Conservation (phyloP, 202 grass and related monocot genomes). For the Brachypodium distachyon region DNA sequence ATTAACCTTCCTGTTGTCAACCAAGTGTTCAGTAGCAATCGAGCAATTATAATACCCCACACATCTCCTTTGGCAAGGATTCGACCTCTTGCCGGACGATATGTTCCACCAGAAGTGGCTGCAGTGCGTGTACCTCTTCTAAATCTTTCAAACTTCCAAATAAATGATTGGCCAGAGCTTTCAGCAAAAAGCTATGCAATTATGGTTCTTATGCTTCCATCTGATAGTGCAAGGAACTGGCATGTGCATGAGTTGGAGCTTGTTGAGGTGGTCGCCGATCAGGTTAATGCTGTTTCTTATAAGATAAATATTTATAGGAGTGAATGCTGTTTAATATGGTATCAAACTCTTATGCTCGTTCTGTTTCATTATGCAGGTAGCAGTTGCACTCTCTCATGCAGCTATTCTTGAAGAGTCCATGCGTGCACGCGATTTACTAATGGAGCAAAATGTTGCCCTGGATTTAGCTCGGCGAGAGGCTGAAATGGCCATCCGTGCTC, state of each 20-base stretch:
- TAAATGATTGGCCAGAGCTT: conserved; percentile 96
- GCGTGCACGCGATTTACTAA: conserved; percentile 80
- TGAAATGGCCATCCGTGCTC: conserved; percentile 96
- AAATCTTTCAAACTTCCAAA: conserved; percentile 96
- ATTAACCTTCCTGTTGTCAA: conserved; percentile 90
- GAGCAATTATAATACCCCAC: conserved; percentile 85
- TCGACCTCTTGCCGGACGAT: conserved; percentile 52
- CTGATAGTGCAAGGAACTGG: conserved; percentile 91
- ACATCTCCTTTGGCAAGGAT: conserved; percentile 83
- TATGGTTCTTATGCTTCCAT: conserved; percentile 97
- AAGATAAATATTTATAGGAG: not conserved
- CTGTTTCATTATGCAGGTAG: conserved; percentile 48
- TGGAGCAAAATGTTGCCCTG: conserved; percentile 93
- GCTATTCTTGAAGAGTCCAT: conserved; percentile 96
- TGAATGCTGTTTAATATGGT: not conserved
- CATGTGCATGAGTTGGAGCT: conserved; percentile 89
- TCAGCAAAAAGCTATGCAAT: conserved; percentile 86
- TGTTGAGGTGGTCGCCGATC: conserved; percentile 95
- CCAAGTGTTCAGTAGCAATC: conserved; percentile 82
- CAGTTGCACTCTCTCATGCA: conserved; percentile 92
- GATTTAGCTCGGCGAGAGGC: conserved; percentile 83
- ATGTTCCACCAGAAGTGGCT: conserved; percentile 88
- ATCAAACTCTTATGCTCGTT: not conserved
- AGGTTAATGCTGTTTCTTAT: conserved; percentile 42
- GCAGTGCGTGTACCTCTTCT: conserved; percentile 86